Evolutionary conservation across 331 rosid species (phyloP).

Genomic region (Dryas integrifolia): DNA sequence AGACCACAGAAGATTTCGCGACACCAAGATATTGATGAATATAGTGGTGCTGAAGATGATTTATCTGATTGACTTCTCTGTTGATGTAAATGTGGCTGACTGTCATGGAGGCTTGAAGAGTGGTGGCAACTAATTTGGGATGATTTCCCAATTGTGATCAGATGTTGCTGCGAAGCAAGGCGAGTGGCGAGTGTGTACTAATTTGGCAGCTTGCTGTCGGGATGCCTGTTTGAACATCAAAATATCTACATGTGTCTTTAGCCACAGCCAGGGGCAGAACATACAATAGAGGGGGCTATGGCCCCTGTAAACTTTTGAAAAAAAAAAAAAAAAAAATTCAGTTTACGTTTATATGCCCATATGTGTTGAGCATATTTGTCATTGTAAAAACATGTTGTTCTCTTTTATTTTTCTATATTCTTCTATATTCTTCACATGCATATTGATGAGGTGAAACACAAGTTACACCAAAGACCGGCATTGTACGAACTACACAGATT

Average conservation of each 20-base stretch:
- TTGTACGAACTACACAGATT: too few species aligned
- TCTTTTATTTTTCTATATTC: too few species aligned
- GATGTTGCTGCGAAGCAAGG: constrained; percentile 25
- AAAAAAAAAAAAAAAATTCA: too few species aligned
- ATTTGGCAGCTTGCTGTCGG: constrained; percentile 1
- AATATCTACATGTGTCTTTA: constrained; percentile 18
- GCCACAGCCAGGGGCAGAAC: background rate
- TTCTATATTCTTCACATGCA: too few species aligned
- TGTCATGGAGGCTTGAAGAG: constrained; percentile 22
- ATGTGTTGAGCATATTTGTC: too few species aligned
- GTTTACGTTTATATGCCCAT: too few species aligned
- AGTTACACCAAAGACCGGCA: too few species aligned
- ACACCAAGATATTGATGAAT: constrained; percentile 63
- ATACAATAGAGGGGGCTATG: too few species aligned
- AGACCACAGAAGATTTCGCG: constrained; percentile 49
- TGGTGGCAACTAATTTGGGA: constrained; percentile 21
- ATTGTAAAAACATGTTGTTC: too few species aligned
- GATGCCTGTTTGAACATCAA: constrained; percentile 27
- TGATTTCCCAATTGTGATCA: background rate
- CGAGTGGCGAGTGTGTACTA: constrained; percentile 6
- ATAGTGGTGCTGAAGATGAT: constrained; percentile 85
- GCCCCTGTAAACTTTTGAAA: too few species aligned
- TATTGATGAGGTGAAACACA: too few species aligned
- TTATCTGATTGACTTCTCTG: constrained; percentile 58
- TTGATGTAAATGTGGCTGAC: constrained; percentile 29